Base-by-base conservation (phyloP, 2,329 filamentous ascomycete species). In the Diaporthe velutina region DNA sequence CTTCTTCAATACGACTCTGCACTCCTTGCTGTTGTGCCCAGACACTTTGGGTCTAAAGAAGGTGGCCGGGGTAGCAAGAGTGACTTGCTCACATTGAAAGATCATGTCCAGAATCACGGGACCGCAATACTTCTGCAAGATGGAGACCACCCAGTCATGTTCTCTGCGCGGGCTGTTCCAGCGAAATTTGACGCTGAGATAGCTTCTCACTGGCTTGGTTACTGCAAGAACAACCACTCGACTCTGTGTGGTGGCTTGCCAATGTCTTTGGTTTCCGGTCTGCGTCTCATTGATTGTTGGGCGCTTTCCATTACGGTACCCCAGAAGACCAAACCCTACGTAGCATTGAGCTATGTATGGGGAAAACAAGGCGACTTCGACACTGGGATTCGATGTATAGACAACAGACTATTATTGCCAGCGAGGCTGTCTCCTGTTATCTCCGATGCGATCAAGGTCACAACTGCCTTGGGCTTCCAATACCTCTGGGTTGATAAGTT, bases 401-500 rank as follows among this genome's bases (percentile, higher is more conserved):
- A 13, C n/a, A 25, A 52, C 22, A 25, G n/a, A 12, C 48, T 52
- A 7, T 8, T 52, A 33, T 15, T 38, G 38, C 64, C 38, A n/a
- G 54, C 42, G 3, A 38, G 3, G 19, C 2, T 60, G 2, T 22
- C 55, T 7, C 13, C 13, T 0, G 22, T 57, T 5, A 60, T 60
- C 54, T 42, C 22, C 7, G 50, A 60, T 4, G 52, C 54, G n/a
- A 57, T 71, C 19, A 58, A 7, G 1, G 54, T 83, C 7, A 81
- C 82, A 0, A 79, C 76, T 12, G 76, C 79, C 2, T 76, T 86
- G 8, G 82, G 82, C 0, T 74, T 83, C 9, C 75, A 79, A 5
- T 80, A 79, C 68, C 76, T 81, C 42, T 81, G 80, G 80, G 74
- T 80, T n/a, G 80, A 81, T 40, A 76, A 77, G 15, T 67, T 79